phyloP scores from a whole-genome alignment of 2,329 filamentous ascomycete genomes.

The Pyricularia sp. region DNA sequence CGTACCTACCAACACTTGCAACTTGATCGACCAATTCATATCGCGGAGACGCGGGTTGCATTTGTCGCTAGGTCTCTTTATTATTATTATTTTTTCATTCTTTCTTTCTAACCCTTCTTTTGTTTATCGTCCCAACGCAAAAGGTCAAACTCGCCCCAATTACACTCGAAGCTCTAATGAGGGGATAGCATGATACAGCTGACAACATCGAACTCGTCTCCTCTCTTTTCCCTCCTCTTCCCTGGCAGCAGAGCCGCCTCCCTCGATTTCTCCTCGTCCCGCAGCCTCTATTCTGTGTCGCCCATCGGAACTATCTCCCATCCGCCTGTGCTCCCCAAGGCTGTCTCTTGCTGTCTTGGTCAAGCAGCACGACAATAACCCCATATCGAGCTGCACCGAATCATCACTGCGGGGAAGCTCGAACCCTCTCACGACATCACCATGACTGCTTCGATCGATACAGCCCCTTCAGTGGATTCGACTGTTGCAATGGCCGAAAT shows the following conservation, averaged over 20 bases:
- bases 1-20: neutral
- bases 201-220: neutral
- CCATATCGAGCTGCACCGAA: neutral
- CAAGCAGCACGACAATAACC: neutral
- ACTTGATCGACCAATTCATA: neutral
- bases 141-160: neutral
- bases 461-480: neutral
- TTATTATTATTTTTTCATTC: neutral
- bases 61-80: neutral
- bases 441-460: neutral
- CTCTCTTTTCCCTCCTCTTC: neutral
- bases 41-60: neutral
- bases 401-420: neutral
- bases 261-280: neutral
- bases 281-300: neutral
- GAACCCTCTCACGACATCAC: neutral
- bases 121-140: neutral
- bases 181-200: neutral
- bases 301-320: neutral
- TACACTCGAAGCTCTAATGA: neutral
- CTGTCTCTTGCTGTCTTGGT: neutral
- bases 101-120: neutral
- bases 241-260: neutral
- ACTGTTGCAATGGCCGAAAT: neutral
- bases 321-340: neutral